These are phyloP conservation scores for Diutina neorugosa DNA, from an alignment of 1,139 yeast genomes.

Conservation along the genomic window DNA sequence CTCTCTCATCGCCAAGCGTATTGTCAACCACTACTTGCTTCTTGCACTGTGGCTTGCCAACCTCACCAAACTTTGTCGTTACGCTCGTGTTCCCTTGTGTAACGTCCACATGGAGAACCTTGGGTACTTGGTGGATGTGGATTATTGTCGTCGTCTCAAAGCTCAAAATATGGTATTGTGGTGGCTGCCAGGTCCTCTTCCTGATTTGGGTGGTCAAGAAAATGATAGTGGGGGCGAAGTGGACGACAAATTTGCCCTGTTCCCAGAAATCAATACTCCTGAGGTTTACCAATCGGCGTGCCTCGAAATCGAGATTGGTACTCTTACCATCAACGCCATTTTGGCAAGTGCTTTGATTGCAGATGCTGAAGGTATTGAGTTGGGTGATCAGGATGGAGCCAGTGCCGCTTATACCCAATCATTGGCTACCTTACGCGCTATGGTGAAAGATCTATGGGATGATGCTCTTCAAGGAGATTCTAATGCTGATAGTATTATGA, in stretches of 20 bases:
- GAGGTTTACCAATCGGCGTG: conserved; percentile 74
- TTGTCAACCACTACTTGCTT: conserved; percentile 61
- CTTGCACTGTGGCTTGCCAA: conserved; percentile 67
- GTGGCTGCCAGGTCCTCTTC: conserved; percentile 82
- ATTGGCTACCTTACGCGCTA: conserved; percentile 50
- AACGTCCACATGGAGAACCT: conserved; percentile 68
- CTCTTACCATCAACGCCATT: conserved; percentile 74
- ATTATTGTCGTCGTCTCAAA: conserved; percentile 67
- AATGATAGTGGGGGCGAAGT: neutral
- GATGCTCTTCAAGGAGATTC: conserved; percentile 52
- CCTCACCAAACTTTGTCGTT: conserved; percentile 52
- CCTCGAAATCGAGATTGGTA: conserved; percentile 67
- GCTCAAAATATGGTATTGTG: conserved; percentile 65
- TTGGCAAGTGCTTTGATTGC: conserved; percentile 74
- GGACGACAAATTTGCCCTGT: conserved; percentile 55
- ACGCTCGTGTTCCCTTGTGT: conserved; percentile 77
- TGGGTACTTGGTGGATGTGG: conserved; percentile 72
- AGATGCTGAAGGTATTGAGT: conserved; percentile 83
- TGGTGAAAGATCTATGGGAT: conserved; percentile 93
- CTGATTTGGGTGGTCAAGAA: conserved; percentile 83
- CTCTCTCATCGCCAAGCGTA: conserved; percentile 48
- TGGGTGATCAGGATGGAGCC: conserved; percentile 42
- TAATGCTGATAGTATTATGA: conserved; percentile 79
- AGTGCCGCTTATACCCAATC: conserved; percentile 68
- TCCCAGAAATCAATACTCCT: conserved; percentile 67